Evolutionary conservation across 2,329 filamentous ascomycete species (phyloP).

Genomic region (Mariannaea sp.): DNA sequence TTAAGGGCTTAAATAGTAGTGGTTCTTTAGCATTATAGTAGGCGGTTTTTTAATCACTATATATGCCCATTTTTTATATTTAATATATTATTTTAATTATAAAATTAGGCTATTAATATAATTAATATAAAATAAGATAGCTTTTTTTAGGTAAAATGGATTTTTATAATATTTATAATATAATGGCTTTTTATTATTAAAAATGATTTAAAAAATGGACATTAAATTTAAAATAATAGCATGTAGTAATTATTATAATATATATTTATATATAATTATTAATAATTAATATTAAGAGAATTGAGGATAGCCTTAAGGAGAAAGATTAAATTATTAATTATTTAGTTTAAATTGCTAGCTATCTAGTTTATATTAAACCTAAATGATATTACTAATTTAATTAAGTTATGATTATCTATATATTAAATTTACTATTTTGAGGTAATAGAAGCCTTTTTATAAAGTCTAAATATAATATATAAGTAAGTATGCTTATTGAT

Average conservation of each 20-base stretch:
- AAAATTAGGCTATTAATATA: conserved; percentile 8
- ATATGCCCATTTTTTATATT: conserved; percentile 11
- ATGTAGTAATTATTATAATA: neutral
- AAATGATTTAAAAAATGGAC: neutral
- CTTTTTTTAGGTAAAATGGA: neutral
- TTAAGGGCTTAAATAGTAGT: neutral
- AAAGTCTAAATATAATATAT: neutral
- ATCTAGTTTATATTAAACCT: conserved; percentile 14
- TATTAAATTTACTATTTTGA: neutral
- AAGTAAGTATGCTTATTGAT: neutral
- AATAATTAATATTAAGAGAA: conserved; percentile 2
- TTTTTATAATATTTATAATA: neutral
- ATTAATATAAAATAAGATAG: neutral
- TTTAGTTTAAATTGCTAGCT: neutral
- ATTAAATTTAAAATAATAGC: neutral
- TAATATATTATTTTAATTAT: conserved; percentile 1
- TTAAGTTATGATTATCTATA: neutral
- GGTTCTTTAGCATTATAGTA: neutral
- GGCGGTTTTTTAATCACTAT: conserved; percentile 1
- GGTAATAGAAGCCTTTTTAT: neutral
- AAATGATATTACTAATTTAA: neutral
- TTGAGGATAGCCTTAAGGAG: neutral
- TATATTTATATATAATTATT: conserved; percentile 1
- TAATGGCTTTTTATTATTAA: neutral
- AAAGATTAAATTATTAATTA: conserved; percentile 5